phyloP scores from a whole-genome alignment of 371 early-diverging fungal species.

The Mortierella polycephala region DNA sequence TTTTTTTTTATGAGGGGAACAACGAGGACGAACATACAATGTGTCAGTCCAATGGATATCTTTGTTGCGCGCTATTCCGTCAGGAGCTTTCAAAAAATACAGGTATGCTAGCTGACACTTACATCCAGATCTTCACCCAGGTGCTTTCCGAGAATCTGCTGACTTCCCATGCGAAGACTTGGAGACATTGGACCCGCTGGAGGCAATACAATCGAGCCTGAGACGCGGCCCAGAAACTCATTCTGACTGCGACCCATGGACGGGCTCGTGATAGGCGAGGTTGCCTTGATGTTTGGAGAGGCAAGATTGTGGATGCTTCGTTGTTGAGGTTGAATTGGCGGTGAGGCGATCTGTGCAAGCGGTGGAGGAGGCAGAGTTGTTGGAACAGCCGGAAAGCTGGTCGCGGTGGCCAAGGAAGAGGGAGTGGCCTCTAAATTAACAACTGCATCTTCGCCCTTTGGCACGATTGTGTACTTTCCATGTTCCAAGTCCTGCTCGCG shows the following conservation, averaged over 20 bases:
- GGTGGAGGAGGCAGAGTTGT: conserved; percentile 8
- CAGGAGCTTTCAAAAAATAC: neutral
- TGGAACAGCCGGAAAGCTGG: conserved; percentile 9
- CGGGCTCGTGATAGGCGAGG: conserved; percentile 37
- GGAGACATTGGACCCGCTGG: conserved; percentile 30
- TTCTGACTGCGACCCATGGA: conserved; percentile 30
- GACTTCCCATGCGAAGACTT: conserved; percentile 27
- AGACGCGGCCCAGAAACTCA: conserved; percentile 30
- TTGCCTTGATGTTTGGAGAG: conserved; percentile 25
- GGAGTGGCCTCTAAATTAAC: neutral
- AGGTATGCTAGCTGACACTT: neutral
- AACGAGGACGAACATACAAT: neutral
- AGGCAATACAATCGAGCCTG: conserved; percentile 39
- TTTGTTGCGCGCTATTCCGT: neutral
- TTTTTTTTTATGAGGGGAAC: neutral
- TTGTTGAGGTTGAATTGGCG: conserved; percentile 18
- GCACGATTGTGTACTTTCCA: conserved; percentile 36
- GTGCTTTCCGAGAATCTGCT: conserved; percentile 51
- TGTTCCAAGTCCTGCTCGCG: conserved; percentile 51
- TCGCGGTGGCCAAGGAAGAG: neutral
- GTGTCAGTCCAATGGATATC: too few relatives aligned
- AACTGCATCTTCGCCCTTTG: neutral
- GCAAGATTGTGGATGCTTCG: neutral
- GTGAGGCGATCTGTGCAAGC: conserved; percentile 22
- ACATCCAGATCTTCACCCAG: conserved; percentile 48